A percentile compares a stretch with the other conserved stretches of the same genome.
Conservation (phyloP, 805 yeast species). For the Metschnikowia arizonensis region DNA sequence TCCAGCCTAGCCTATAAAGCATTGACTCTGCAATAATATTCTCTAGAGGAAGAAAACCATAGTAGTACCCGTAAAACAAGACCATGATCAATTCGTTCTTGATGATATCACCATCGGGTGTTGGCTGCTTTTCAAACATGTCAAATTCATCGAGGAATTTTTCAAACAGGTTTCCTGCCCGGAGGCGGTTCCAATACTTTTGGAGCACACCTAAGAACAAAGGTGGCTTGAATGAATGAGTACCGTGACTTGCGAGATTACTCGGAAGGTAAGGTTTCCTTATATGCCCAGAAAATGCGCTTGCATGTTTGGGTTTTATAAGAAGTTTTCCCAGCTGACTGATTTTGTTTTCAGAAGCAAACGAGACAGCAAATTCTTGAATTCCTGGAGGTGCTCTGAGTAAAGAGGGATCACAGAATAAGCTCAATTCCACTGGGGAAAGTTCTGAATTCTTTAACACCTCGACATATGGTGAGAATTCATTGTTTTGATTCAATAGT, state of each 20-base stretch:
- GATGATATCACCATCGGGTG: constrained; percentile 20
- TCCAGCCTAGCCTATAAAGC: constrained; percentile 40
- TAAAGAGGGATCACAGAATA: constrained; percentile 35
- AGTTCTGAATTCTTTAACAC: constrained; percentile 31
- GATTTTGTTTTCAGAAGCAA: constrained; percentile 30
- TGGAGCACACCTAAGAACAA: constrained; percentile 33
- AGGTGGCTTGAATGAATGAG: constrained; percentile 27
- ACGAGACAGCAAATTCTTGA: constrained; percentile 39
- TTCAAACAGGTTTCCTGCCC: constrained; percentile 32
- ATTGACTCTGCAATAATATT: constrained; percentile 40
- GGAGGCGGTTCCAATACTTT: constrained; percentile 38
- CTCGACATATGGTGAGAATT: constrained; percentile 20
- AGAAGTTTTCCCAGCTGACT: constrained; percentile 24
- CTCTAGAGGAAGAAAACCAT: constrained; percentile 41
- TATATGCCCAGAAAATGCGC: constrained; percentile 27
- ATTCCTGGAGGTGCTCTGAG: constrained; percentile 40
- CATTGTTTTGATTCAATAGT: constrained; percentile 20
- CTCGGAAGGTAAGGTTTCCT: constrained; percentile 35
- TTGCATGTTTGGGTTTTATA: constrained; percentile 18
- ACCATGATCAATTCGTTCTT: constrained; percentile 37
- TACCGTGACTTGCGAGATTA: constrained; percentile 12
- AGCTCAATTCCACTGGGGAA: constrained; percentile 27
- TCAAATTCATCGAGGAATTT: constrained; percentile 30
- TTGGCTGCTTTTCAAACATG: constrained; percentile 20
- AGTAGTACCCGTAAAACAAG: constrained; percentile 41